These are phyloP conservation scores for Botrytis pseudocinerea DNA, from an alignment of 2,329 filamentous ascomycete species.

Conservation along the genomic window DNA sequence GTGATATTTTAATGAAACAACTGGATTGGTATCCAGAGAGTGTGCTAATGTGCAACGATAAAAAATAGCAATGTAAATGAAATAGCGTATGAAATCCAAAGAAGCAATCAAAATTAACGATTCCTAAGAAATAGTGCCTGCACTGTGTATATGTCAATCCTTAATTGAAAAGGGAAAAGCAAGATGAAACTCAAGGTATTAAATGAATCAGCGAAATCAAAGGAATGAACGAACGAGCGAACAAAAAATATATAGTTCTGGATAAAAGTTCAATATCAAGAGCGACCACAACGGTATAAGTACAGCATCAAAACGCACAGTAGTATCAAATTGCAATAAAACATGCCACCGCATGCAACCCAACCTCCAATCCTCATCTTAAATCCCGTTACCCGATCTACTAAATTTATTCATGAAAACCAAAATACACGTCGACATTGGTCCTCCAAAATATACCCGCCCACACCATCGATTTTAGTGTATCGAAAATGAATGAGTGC, in stretches of 20 bases:
- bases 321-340: not conserved
- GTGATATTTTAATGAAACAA: not conserved
- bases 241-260: not conserved
- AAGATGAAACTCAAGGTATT: not conserved
- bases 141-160: conserved; percentile 2
- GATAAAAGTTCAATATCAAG: not conserved
- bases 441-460: not conserved
- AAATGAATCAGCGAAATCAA: not conserved
- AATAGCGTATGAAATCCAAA: not conserved
- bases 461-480: conserved; percentile 1
- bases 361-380: conserved; percentile 1
- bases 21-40: not conserved
- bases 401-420: not conserved
- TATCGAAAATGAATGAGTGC: not conserved
- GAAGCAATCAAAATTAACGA: not conserved
- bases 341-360: not conserved
- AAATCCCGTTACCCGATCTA: not conserved
- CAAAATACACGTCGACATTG: not conserved
- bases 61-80: not conserved
- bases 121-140: conserved; percentile 3
- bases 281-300: conserved; percentile 9
- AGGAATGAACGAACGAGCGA: not conserved
- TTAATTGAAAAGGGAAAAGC: not conserved
- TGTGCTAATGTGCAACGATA: not conserved
- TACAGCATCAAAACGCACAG: not conserved